Base-by-base conservation (phyloP, 306 rosid species). In the Trifolium pratense region DNA sequence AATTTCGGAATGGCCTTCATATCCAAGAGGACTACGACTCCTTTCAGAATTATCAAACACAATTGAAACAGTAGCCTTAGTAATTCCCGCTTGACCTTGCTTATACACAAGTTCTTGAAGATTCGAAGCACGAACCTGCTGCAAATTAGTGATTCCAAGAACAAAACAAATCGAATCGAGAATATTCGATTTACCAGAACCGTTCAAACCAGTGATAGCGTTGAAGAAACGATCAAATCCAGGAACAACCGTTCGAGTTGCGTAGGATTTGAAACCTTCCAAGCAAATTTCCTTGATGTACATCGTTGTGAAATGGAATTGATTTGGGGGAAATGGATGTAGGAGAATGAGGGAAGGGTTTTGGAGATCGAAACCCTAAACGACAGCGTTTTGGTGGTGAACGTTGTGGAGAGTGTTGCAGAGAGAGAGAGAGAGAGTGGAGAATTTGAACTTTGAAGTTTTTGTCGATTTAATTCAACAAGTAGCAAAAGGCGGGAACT, bases 191-290 rank as follows among this genome's bases (percentile, higher is more conserved):
- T 91, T 94, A 5, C 99, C 99, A 66, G 99, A 94, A 70, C 97
- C 97, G 80, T 94, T 94, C 40, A 94, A 76, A 7, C 97, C 95
- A 0, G 98, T 94, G 40, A 94, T 94, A 58, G 98, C 98, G 73
- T 94, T 94, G 88, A 91, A 94, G 70, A 73, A 89, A 0, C 88
- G 95, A 53, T 94, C 97, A 66, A 94, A 94, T 1, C 98, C 96
- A 0, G 92, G 92, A 34, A 94, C 96, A 5, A 91, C 92, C 0
- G 98, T 94, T 82, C 96, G 84, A 15, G 91, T 94, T 49, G 97
- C 98, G 74, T 91, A 94, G 6, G 98, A 94, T 79, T 94, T 94
- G 89, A 94, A 94, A n/a, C 98, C 98, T 74, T 94, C 98, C 73
- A 94, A 68, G 87, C 95, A 89, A 7, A 91, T 21, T 73, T 94